These are phyloP conservation scores for Metarhizium robertsii DNA, from an alignment of 2,329 filamentous ascomycete species.

Conservation along the genomic window DNA sequence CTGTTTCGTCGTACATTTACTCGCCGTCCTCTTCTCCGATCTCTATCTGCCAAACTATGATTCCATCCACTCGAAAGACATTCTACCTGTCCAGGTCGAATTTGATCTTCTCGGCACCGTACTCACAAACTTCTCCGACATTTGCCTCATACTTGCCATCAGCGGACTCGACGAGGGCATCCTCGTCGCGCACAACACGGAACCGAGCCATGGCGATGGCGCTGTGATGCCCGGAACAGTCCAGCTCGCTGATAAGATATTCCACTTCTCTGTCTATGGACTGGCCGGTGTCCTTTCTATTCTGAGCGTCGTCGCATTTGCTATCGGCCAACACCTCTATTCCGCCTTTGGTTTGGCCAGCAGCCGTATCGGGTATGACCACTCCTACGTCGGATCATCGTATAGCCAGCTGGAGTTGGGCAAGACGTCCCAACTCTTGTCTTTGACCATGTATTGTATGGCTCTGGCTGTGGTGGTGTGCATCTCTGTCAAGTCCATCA, in stretches of 20 bases:
- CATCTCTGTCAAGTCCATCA: conserved; percentile 8
- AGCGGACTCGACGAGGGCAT: conserved; percentile 14
- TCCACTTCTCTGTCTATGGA: conserved; percentile 10
- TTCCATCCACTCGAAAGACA: not conserved
- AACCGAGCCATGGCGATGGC: not conserved
- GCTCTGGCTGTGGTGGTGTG: conserved; percentile 12
- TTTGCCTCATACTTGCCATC: conserved; percentile 16
- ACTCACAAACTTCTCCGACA: conserved; percentile 4
- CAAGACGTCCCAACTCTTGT: conserved; percentile 3
- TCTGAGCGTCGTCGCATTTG: conserved; percentile 11
- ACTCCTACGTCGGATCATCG: not conserved
- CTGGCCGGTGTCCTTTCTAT: conserved; percentile 8
- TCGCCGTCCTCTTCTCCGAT: conserved; percentile 1
- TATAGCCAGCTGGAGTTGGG: not conserved
- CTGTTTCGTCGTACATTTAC: not conserved
- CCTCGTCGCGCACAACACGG: conserved; percentile 6
- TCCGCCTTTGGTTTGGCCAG: not conserved
- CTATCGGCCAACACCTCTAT: conserved; percentile 10
- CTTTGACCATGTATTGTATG: conserved; percentile 6
- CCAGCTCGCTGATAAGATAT: conserved; percentile 5
- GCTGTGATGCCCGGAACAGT: not conserved
- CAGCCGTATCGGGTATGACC: not conserved
- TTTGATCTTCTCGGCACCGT: conserved; percentile 3
- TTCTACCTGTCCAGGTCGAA: conserved; percentile 1
- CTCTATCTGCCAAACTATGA: not conserved